Evolutionary conservation across 177 flowering plant species (phyloP), one percentile per base, ranked within the genome.

Genomic region (Tripterygium wilfordii): DNA sequence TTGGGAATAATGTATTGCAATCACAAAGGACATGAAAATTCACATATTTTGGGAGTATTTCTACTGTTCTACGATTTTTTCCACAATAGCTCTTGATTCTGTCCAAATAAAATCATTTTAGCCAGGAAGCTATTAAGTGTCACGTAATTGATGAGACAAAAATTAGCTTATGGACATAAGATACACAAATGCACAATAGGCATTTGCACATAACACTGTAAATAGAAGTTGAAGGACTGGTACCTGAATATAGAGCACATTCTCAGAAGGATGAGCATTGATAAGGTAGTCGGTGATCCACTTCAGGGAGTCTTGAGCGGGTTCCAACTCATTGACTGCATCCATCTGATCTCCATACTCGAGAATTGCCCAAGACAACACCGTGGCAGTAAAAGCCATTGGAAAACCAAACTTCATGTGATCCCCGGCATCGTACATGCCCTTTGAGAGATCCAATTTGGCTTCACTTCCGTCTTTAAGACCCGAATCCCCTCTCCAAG

Each of bases 361-460:
- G 29, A 88, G 83, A 26, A 92, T 86, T 4, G 87, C 60, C 96
- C 96, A 88, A 2, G 96, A 86, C 56, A 92, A 64, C 20, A 92
- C 77, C 0, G 96, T 86, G 13, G 94, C 94, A 48, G 96, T 88
- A 62, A 84, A 92, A 19, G 98, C 96, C 98, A 92, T 72, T 0
- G 98, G 98, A 31, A 92, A 78, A 33, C 85, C 88, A 72, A 86
- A 92, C 71, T 92, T 92, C 62, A 92, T 66, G 53, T 78, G 83
- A 68, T 92, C 98, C 12, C 98, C 98, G 21, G 98, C 96, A 75
- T 92, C 98, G 49, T 84, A 92, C 87, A 88, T 65, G 45, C 98
- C 98, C 62, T 79, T 86, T 0, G 91, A 74, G 16, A 92, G 75
- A 66, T 92, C 96, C 65, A 80, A 33, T 0, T 62, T 59, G 14